Conservation (phyloP, 2,329 filamentous ascomycete genomes). For the Thermoascus crustaceus region DNA sequence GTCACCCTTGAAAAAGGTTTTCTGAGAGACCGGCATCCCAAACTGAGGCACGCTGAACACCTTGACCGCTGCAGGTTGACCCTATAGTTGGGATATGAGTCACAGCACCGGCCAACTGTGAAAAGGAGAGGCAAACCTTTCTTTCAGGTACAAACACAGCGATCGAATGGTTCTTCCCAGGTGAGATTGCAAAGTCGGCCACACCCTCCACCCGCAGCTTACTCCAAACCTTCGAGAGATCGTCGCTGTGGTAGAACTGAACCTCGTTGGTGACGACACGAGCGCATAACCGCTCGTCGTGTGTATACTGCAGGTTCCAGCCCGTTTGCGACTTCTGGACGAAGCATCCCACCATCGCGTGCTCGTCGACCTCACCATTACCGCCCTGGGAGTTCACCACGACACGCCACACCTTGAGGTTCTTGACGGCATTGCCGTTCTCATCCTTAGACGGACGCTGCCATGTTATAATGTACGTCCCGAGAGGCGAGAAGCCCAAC, state of each 20-base stretch:
- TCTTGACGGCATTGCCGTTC: constrained; percentile 86
- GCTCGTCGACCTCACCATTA: constrained; percentile 49
- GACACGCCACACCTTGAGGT: constrained; percentile 92
- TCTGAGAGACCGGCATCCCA: constrained; percentile 74
- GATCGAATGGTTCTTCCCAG: constrained; percentile 82
- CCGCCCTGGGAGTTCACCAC: constrained; percentile 54
- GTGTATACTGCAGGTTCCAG: constrained; percentile 96
- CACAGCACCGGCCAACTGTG: constrained; percentile 2
- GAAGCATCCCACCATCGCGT: constrained; percentile 70
- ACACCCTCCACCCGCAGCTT: constrained; percentile 90
- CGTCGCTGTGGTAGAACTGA: constrained; percentile 86
- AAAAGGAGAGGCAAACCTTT: constrained; percentile 55
- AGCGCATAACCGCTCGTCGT: constrained; percentile 87
- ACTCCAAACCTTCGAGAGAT: constrained; percentile 85
- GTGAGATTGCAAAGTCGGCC: constrained; percentile 78
- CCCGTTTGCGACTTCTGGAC: constrained; percentile 93
- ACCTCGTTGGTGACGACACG: constrained; percentile 94
- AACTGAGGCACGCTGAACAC: constrained; percentile 92
- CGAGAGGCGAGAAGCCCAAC: constrained; percentile 84
- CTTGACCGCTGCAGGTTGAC: constrained; percentile 86
- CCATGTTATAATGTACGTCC: constrained; percentile 93
- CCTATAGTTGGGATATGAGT: constrained; percentile 43
- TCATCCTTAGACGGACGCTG: constrained; percentile 90
- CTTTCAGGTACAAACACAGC: constrained; percentile 93
- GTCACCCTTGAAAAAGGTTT: constrained; percentile 99